Percentiles rank a stretch among this genome's conserved stretches.
These are phyloP conservation scores for Dryas octopetala DNA, from an alignment of 306 rosid genomes.

Conservation along the genomic window DNA sequence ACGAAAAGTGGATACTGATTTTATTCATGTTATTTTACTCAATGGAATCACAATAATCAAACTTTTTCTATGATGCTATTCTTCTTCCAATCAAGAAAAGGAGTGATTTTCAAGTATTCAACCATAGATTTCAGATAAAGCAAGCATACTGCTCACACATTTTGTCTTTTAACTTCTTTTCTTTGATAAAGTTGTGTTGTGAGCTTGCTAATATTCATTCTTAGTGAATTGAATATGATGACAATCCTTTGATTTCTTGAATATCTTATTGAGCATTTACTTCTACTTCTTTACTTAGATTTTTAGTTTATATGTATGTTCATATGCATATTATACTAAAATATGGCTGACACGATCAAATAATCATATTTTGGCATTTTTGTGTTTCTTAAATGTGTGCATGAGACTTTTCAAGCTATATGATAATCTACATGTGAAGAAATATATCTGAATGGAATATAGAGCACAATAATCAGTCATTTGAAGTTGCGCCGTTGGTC, in stretches of 20 bases:
- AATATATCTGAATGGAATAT: background rate
- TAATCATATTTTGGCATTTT: background rate
- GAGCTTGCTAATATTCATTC: constrained; percentile 5
- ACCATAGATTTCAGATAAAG: background rate
- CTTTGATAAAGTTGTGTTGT: background rate
- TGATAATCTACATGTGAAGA: background rate
- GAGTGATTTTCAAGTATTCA: background rate
- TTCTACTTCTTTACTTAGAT: background rate
- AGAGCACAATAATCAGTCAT: background rate
- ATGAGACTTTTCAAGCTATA: background rate
- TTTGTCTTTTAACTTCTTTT: background rate
- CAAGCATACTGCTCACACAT: background rate
- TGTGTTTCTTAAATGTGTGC: background rate
- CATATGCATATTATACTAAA: background rate
- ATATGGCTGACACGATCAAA: background rate
- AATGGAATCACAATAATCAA: background rate
- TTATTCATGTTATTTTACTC: background rate
- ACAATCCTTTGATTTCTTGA: background rate
- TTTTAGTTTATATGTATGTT: background rate
- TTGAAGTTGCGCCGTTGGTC: background rate
- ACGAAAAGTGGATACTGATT: background rate
- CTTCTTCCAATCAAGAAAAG: background rate
- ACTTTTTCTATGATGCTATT: background rate
- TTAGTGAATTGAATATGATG: background rate
- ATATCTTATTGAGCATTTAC: background rate